Evolutionary conservation across 306 rosid genomes (phyloP), one percentile per base, ranked within the genome.

Genomic region (Boehmeria nivea): DNA sequence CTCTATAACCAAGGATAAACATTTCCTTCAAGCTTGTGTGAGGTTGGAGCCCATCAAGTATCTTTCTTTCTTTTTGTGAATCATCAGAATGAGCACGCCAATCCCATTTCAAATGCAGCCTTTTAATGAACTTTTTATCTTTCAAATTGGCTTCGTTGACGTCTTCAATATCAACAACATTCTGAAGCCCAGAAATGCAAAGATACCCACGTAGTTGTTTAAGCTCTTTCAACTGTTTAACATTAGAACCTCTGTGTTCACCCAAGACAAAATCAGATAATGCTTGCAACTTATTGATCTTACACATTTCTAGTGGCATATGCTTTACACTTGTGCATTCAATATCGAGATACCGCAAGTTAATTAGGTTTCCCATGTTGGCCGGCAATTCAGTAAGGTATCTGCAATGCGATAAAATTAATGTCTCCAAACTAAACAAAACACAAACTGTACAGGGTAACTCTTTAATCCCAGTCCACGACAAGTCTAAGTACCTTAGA

Each of bases 41-140:
- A 16, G 67, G 76, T 54, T 65, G 45, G 37, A 65, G 63, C 0
- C 15, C 17, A 0, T 37, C 25, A 2, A 71, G 72, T 28, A 71
- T 16, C 1, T 3, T 27, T 65, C 67, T 6, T 15, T 37, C 63
- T 47, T 22, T 33, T 17, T 1, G 13, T 2, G 59, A 26, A 38
- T 61, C 52, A 8, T 46, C 46, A 10, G 2, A 15, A 26, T n/a
- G 6, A n/a, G 16, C 16, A 4, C 19, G 42, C 76, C 76, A 57
- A 9, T 63, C 13, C 77, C 77, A 72, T 21, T 20, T 47, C 43
- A 70, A 51, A 4, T 17, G 15, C 15, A 63, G 19, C 46, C 27
- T 43, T 10, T 63, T 14, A 20, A 70, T n/a, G 52, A 40, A 0
- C 3, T 50, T 50, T 25, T 24, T 50, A 3, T 24, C 18, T 2